Evolutionary conservation across 805 yeast species (phyloP), one percentile per base, ranked within the genome.

Genomic region (Suhomyces pyralidae): DNA sequence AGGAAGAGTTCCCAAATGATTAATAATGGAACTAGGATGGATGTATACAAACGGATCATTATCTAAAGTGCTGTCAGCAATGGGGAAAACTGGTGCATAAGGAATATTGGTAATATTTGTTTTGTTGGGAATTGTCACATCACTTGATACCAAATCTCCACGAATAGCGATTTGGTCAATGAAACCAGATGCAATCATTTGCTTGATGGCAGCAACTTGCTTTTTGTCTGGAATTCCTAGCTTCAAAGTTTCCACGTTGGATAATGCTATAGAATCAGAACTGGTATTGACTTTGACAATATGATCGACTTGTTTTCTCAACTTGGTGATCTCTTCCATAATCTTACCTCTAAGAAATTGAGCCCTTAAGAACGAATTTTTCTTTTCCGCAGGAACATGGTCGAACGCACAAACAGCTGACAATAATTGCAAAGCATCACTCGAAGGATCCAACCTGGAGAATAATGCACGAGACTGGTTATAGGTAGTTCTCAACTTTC

Each of bases 101-200:
- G 94, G 94, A 12, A 89, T 76, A 52, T 76, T 81, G 50, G 76
- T 79, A 40, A 86, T 77, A 42, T 71, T 75, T 4, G 86, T 74
- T 49, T 79, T 84, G 55, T 86, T 86, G 1, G 86, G 73, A 3
- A 86, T 68, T 46, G 69, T 74, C 7, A 83, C 76, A 17, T 88
- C 96, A 1, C 84, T 74, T 17, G 88, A 83, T 6, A 84, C 70
- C 30, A 83, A 59, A 62, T 92, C 97, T 1, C 90, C 92, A 55
- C 98, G 78, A 14, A 90, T 81, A 1, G 96, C 96, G 20, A 93
- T 80, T 64, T 89, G 96, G 67, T 94, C 99, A 40, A 94, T 78
- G 61, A 88, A 94, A 0, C 98, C 99, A 0, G 97, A 86, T 5
- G 97, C 82, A 3, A 93, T 77, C 84, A 94, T 92, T 69, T 94